Conservation (phyloP, 495 filamentous ascomycete genomes). For the Podospora tetraspora region DNA sequence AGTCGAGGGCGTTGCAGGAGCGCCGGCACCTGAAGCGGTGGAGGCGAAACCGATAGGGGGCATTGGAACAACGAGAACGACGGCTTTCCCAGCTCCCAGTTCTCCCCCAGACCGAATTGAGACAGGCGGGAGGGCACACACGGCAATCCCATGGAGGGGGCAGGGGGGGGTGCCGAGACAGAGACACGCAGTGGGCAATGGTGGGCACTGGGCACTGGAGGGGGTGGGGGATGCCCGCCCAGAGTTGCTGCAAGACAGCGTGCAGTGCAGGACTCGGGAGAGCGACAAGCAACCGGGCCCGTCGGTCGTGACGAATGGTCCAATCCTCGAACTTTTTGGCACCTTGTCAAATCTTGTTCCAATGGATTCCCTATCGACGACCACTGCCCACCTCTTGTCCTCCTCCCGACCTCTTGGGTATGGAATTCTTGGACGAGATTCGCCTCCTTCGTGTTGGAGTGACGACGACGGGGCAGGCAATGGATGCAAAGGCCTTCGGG, state of each 20-base stretch:
- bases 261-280: slow-evolving; percentile 10
- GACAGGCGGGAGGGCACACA: slow-evolving; percentile 18
- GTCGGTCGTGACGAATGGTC: slow-evolving; percentile 14
- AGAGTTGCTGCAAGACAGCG: slow-evolving; percentile 1
- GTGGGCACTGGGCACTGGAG: background rate
- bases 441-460: background rate
- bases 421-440: no score
- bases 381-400: background rate
- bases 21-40: background rate
- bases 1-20: slow-evolving; percentile 10
- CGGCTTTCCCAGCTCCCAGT: slow-evolving; percentile 6
- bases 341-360: no score
- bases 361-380: background rate
- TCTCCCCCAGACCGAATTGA: slow-evolving; percentile 23
- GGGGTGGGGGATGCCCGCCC: slow-evolving; percentile 10
- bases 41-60: slow-evolving; percentile 25
- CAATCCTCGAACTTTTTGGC: background rate
- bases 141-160: slow-evolving; percentile 7
- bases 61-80: slow-evolving; percentile 19
- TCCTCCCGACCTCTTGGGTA: background rate
- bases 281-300: slow-evolving; percentile 23
- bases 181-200: background rate
- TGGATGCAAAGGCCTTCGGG: background rate
- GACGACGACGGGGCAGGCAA: background rate
- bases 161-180: slow-evolving; percentile 28